phyloP scores from a whole-genome alignment of 345 rosid genomes.

The Sisymbrium irio region DNA sequence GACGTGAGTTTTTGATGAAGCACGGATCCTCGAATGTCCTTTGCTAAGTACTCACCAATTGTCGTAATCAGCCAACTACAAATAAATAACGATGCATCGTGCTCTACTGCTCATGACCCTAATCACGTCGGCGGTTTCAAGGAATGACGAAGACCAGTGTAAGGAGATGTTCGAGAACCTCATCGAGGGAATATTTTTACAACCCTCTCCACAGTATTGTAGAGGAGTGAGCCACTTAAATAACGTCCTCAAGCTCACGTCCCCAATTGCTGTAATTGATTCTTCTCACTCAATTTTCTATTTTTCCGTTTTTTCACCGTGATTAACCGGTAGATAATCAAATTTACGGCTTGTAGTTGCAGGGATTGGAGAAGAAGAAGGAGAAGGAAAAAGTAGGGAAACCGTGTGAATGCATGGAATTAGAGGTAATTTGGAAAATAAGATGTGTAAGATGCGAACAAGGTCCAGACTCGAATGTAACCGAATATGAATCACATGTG shows the following conservation, averaged over 20 bases:
- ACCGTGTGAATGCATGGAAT: slow-evolving; percentile 25
- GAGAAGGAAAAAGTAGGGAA: neutral
- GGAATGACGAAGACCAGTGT: slow-evolving; percentile 21
- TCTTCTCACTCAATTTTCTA: neutral
- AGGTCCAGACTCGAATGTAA: neutral
- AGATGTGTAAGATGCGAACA: slow-evolving; percentile 26
- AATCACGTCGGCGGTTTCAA: slow-evolving; percentile 17
- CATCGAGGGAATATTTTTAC: neutral
- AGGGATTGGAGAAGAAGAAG: neutral
- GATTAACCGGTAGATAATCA: neutral
- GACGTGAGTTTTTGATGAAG: neutral
- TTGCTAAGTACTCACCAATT: neutral
- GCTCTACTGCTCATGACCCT: slow-evolving; percentile 23
- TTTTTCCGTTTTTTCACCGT: neutral
- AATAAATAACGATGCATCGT: slow-evolving; percentile 19
- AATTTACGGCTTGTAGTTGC: neutral
- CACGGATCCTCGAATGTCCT: neutral
- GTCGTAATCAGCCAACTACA: neutral
- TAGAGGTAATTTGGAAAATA: slow-evolving; percentile 27
- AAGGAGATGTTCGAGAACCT: slow-evolving; percentile 19
- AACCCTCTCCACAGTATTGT: slow-evolving; percentile 25
- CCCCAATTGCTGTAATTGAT: slow-evolving; percentile 8
- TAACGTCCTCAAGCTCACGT: slow-evolving; percentile 27
- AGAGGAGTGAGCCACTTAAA: slow-evolving; percentile 30
- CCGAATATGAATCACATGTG: slow-evolving; percentile 1